Evolutionary conservation across 2,329 filamentous ascomycete species (phyloP).

Genomic region (Aspergillus uvarum): DNA sequence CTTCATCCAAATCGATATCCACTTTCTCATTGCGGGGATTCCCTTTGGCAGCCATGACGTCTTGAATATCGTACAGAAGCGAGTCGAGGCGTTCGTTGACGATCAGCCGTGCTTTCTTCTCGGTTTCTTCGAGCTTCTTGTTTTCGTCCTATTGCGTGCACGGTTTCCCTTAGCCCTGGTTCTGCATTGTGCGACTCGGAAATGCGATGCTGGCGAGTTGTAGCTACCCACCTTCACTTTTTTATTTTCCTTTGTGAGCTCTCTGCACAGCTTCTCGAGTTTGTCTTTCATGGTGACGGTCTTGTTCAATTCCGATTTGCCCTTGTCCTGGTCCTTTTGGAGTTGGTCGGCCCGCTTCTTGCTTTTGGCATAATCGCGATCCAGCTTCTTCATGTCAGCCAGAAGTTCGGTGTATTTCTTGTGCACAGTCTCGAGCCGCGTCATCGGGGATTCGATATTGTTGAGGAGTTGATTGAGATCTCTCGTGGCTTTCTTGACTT

Average conservation of each 20-base stretch:
- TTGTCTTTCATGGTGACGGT: constrained; percentile 92
- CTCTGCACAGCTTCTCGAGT: constrained; percentile 90
- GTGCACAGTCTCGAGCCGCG: constrained; percentile 85
- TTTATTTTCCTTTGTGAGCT: constrained; percentile 96
- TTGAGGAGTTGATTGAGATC: constrained; percentile 82
- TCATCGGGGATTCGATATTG: constrained; percentile 87
- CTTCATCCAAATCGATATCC: constrained; percentile 83
- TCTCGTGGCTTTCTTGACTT: constrained; percentile 90
- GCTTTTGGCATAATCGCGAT: constrained; percentile 91
- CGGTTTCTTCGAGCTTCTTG: constrained; percentile 81
- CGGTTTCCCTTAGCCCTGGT: constrained; percentile 14
- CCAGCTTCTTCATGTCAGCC: constrained; percentile 90
- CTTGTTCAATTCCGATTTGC: constrained; percentile 83
- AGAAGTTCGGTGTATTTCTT: constrained; percentile 89
- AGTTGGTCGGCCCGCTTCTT: constrained; percentile 92
- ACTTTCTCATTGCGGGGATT: constrained; percentile 76
- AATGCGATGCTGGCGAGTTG: background rate
- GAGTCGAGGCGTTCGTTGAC: constrained; percentile 83
- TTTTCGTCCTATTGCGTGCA: constrained; percentile 71
- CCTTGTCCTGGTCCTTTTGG: constrained; percentile 94
- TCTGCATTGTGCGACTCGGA: background rate
- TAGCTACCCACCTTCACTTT: constrained; percentile 76
- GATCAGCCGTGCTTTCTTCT: constrained; percentile 76
- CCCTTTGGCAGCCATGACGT: constrained; percentile 83
- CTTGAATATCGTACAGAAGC: constrained; percentile 79